These are phyloP conservation scores for Leccinum imitatum DNA, from an alignment of 768 basidiomycete genomes.

Conservation along the genomic window DNA sequence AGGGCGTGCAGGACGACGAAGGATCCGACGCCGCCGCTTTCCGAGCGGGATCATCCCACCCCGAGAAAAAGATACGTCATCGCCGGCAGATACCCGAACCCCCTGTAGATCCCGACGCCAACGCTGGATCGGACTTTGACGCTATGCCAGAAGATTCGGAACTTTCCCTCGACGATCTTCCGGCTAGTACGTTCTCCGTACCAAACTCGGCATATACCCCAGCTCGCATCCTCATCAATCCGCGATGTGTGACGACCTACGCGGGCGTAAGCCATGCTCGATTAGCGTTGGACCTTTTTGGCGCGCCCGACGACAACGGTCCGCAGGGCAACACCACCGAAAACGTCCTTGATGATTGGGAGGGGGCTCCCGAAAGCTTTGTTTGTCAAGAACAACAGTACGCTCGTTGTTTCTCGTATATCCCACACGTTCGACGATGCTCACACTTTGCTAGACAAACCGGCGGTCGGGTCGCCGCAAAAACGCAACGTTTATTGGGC, in stretches of 20 bases:
- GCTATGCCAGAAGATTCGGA: conserved; percentile 75
- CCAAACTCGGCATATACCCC: conserved; percentile 88
- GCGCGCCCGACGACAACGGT: conserved; percentile 65
- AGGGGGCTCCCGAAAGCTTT: conserved; percentile 94
- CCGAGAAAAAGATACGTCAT: conserved; percentile 23
- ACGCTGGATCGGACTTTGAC: conserved; percentile 85
- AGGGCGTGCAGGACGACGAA: conserved; percentile 62
- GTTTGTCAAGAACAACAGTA: conserved; percentile 95
- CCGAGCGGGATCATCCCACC: conserved; percentile 19
- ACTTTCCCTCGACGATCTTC: conserved; percentile 29
- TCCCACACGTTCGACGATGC: background rate
- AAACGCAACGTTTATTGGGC: conserved; percentile 80
- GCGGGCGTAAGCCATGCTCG: conserved; percentile 96
- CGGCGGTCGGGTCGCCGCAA: conserved; percentile 84
- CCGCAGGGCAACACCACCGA: conserved; percentile 47
- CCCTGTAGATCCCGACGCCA: conserved; percentile 65
- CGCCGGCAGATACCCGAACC: conserved; percentile 30
- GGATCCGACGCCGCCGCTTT: conserved; percentile 19
- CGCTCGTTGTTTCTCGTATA: conserved; percentile 19
- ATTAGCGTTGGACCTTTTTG: conserved; percentile 93
- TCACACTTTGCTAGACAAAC: conserved; percentile 55
- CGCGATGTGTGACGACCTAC: conserved; percentile 96
- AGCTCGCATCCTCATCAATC: conserved; percentile 92
- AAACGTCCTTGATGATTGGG: conserved; percentile 93
- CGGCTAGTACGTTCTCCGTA: conserved; percentile 51